A percentile compares a stretch with the other conserved stretches of the same genome.
These are phyloP conservation scores for Amphicarpaea edgeworthii DNA, from an alignment of 306 rosid genomes.

Conservation along the genomic window DNA sequence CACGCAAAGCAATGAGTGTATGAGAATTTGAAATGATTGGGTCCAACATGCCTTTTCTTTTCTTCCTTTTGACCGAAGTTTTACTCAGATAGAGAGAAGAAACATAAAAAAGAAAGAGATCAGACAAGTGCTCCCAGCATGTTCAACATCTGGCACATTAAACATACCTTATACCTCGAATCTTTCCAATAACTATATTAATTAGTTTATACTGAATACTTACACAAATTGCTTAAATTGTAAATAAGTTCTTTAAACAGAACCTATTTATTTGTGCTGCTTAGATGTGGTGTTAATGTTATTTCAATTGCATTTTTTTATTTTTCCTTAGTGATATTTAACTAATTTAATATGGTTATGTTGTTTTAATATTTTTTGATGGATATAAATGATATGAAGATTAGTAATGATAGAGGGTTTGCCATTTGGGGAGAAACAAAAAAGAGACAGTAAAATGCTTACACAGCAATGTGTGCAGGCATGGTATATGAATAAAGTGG, in stretches of 20 bases:
- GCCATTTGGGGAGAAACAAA: not conserved
- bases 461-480: slow-evolving; percentile 19
- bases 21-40: slow-evolving; percentile 68
- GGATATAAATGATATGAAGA: not conserved
- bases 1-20: slow-evolving; percentile 56
- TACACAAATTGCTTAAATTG: not conserved
- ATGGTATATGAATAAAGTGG: slow-evolving; percentile 45
- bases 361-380: slow-evolving; percentile 17
- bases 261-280: not conserved
- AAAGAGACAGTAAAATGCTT: slow-evolving; percentile 11
- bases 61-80: slow-evolving; percentile 48
- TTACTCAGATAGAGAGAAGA: slow-evolving; percentile 11
- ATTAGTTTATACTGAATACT: not conserved
- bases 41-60: slow-evolving; percentile 59
- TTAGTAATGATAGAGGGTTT: slow-evolving; percentile 14
- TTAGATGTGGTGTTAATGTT: not conserved
- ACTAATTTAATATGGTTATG: not conserved
- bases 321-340: not conserved
- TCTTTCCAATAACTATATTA: slow-evolving; percentile 12
- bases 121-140: slow-evolving; percentile 34
- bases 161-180: not conserved
- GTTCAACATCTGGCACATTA: slow-evolving; percentile 37
- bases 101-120: not conserved
- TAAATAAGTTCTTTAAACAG: too few relatives aligned
- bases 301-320: not conserved